Percentiles rank a stretch among this genome's conserved stretches.
Evolutionary conservation across 2,329 filamentous ascomycete genomes (phyloP).

Genomic region (Aspergillus udagawae): DNA sequence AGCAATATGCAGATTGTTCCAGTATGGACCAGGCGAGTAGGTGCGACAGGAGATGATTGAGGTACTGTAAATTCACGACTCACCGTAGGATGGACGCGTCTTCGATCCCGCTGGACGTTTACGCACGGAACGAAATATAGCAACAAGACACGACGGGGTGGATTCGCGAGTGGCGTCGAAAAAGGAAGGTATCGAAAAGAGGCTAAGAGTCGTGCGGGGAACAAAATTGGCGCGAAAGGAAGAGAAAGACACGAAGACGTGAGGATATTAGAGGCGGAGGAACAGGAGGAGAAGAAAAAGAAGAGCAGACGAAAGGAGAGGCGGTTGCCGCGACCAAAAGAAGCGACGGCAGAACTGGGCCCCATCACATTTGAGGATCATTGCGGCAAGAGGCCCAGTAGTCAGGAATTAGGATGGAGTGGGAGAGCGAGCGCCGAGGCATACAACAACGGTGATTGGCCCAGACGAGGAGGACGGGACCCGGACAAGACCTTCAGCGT

Average conservation of each 20-base stretch:
- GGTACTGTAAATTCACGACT: constrained; percentile 1
- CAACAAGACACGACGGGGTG: constrained; percentile 9
- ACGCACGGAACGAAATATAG: constrained; percentile 7
- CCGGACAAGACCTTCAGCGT: constrained; percentile 17
- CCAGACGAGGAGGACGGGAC: constrained; percentile 31
- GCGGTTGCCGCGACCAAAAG: constrained; percentile 24
- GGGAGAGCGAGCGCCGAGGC: constrained; percentile 32
- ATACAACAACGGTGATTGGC: constrained; percentile 29
- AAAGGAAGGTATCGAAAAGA: constrained; percentile 7
- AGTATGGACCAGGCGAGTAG: not conserved
- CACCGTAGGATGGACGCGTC: constrained; percentile 20
- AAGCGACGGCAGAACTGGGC: constrained; percentile 23
- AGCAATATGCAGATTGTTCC: not conserved
- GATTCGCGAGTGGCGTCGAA: constrained; percentile 2
- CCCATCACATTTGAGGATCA: constrained; percentile 22
- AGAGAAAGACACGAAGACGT: constrained; percentile 1
- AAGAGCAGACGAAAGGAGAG: constrained; percentile 29
- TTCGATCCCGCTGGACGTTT: constrained; percentile 16
- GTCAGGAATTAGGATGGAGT: constrained; percentile 1
- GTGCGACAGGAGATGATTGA: not conserved
- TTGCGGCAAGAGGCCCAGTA: constrained; percentile 21
- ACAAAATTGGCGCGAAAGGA: constrained; percentile 13
- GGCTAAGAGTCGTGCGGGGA: constrained; percentile 1
- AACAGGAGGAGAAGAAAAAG: constrained; percentile 17
- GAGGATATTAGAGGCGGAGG: constrained; percentile 5